Evolutionary conservation across 2,329 filamentous ascomycete genomes (phyloP), one percentile per base, ranked within the genome.

Genomic region (Paraphaeosphaeria sporulosa): DNA sequence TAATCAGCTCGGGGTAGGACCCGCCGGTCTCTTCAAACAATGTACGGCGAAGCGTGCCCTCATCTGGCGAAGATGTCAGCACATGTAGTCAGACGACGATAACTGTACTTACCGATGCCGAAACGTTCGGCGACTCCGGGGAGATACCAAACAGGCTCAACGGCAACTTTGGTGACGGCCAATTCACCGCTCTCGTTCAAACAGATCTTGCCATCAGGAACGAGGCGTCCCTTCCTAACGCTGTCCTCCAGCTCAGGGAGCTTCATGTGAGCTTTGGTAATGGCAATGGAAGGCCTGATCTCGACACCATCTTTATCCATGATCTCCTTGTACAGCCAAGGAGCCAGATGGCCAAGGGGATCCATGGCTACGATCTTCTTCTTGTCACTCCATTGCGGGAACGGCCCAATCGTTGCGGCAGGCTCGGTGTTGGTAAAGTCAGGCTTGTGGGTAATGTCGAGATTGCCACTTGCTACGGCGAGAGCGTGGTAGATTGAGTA

Each of bases 351-450:
- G 7, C 95, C 94, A 77, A 90, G 92, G 0, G 94, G 94, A 75
- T 98, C 95, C 93, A 99, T 97, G 19, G 94, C 92, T 15, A 98
- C 94, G 64, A 99, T 98, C 83, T 97, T 98, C 78, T 92, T 93
- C 71, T 86, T 87, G 74, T 96, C 92, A 27, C 86, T 87, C 94
- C 94, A 99, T 79, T 95, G 88, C 8, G 92, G 89, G 70, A 96
- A 96, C 8, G 92, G 93, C 0, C 93, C 93, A 73, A 98, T 92
- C 55, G 90, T 87, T 23, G 88, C 92, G n/a, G 94, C 93, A 13
- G 95, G 95, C 77, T 98, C 92, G 10, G 93, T 97, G 78, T 98
- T 92, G 63, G 89, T 90, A 76, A 90, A 89, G 74, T 91, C 88
- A 12, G 90, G 88, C 71, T 86, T 90, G 79, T 97, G 94, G 68